These are phyloP conservation scores for Ogataea thermomethanolica DNA, from an alignment of 805 yeast genomes.

Conservation along the genomic window DNA sequence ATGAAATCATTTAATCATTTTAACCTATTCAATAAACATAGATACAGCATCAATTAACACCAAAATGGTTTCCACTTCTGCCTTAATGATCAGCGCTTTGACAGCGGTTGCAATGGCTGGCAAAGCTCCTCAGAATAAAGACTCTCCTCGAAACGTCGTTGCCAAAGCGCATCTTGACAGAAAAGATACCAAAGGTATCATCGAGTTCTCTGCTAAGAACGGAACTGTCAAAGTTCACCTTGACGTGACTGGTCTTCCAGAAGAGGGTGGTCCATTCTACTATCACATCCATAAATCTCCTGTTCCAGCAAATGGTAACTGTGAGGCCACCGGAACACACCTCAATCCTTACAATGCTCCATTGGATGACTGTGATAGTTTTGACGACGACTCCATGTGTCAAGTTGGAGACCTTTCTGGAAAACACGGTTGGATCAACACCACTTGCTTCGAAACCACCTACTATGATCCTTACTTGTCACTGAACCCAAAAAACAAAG, in stretches of 20 bases:
- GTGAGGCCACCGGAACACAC: constrained; percentile 54
- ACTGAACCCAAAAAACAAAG: constrained; percentile 49
- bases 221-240: constrained; percentile 63
- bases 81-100: constrained; percentile 15
- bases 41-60: constrained; percentile 2
- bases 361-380: constrained; percentile 44
- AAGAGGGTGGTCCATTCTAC: constrained; percentile 60
- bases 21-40: neutral
- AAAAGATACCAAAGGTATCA: constrained; percentile 43
- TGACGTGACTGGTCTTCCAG: constrained; percentile 68
- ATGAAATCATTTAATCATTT: too few species aligned
- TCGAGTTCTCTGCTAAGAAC: constrained; percentile 58
- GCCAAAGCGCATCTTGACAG: constrained; percentile 58
- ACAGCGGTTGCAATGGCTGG: constrained; percentile 28
- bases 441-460: constrained; percentile 63
- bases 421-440: constrained; percentile 68
- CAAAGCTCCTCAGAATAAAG: constrained; percentile 48
- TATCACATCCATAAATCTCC: constrained; percentile 65
- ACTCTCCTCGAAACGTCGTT: constrained; percentile 47
- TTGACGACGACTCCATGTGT: constrained; percentile 52
- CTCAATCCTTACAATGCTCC: constrained; percentile 64
- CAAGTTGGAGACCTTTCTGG: constrained; percentile 77
- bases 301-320: constrained; percentile 48
- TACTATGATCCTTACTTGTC: constrained; percentile 67
- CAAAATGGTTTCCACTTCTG: constrained; percentile 20